Percentiles rank a stretch among this genome's conserved stretches.
phyloP scores from a whole-genome alignment of 345 rosid species.

The Syzygium oleosum region DNA sequence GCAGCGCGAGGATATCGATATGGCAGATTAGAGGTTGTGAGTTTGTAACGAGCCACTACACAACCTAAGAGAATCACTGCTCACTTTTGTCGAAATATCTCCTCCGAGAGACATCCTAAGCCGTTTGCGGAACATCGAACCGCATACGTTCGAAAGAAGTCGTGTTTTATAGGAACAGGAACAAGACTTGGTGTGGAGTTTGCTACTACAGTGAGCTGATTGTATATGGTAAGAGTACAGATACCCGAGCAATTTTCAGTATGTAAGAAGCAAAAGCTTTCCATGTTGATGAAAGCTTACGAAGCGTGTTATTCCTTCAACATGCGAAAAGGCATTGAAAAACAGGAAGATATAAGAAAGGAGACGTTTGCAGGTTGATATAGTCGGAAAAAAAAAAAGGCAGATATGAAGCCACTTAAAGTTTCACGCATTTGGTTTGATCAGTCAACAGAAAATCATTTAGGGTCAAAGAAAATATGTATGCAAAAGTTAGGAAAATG shows the following conservation, averaged over 20 bases:
- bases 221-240: too few species aligned
- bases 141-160: not conserved
- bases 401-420: not conserved
- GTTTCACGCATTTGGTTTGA: too few species aligned
- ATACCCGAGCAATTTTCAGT: not conserved
- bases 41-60: not conserved
- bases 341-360: not conserved
- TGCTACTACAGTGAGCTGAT: not conserved
- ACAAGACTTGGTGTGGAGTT: not conserved
- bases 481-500: too few species aligned
- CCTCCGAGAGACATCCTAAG: not conserved
- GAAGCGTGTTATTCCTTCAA: not conserved
- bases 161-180: not conserved
- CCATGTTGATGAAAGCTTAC: not conserved
- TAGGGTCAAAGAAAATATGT: too few species aligned
- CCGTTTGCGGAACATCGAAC: not conserved
- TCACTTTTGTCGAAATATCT: not conserved
- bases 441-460: too few species aligned
- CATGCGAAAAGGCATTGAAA: not conserved
- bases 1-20: not conserved
- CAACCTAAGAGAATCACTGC: not conserved
- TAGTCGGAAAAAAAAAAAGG: too few species aligned
- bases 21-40: not conserved
- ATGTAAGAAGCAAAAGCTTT: not conserved
- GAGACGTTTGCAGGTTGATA: not conserved